Conservation (phyloP, 768 basidiomycete genomes). For the Suillus clintonianus region DNA sequence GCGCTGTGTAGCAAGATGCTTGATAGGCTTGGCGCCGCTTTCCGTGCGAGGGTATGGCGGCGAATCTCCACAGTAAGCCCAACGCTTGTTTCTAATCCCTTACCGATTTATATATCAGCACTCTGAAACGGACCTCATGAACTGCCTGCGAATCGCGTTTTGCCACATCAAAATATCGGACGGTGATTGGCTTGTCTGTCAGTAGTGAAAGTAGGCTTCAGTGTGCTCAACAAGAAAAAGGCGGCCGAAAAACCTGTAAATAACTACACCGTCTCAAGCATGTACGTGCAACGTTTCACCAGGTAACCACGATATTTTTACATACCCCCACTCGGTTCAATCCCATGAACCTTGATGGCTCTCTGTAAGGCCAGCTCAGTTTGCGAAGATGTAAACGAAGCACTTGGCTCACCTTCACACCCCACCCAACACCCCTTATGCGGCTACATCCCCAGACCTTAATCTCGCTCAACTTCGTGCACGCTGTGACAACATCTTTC, state of each 20-base stretch:
- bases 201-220: constrained; percentile 11
- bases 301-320: constrained; percentile 6
- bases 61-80: not conserved
- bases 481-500: constrained; percentile 59
- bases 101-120: constrained; percentile 12
- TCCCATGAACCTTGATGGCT: constrained; percentile 29
- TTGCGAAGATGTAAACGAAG: not conserved
- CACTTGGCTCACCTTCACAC: constrained; percentile 40
- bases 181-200: not conserved
- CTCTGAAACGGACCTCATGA: not conserved
- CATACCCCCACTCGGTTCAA: constrained; percentile 41
- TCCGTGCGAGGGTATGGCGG: not conserved
- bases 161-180: not conserved
- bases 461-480: constrained; percentile 42
- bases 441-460: constrained; percentile 59
- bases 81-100: constrained; percentile 18
- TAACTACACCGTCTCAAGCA: constrained; percentile 42
- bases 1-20: not conserved
- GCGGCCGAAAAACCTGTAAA: constrained; percentile 1
- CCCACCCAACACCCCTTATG: constrained; percentile 46
- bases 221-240: not conserved
- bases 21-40: not conserved
- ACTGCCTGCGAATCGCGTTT: not conserved
- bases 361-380: constrained; percentile 16
- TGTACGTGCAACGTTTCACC: constrained; percentile 38